Base-by-base conservation (phyloP, 2,329 filamentous ascomycete species). In the Chaetomiaceae sp. region DNA sequence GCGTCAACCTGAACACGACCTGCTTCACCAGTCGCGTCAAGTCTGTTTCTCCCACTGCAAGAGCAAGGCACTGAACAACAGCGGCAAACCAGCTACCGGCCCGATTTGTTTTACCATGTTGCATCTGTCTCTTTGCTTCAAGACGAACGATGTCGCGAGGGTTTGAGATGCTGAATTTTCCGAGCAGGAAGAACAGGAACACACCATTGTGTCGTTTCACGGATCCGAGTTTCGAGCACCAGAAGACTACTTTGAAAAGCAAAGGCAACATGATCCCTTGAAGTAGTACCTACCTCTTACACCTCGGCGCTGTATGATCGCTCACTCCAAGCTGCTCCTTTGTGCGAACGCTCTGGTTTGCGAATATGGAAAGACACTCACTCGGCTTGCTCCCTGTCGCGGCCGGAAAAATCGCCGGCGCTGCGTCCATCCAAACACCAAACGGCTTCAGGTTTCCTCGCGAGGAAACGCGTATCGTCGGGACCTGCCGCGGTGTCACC, bases 21-120 rank as follows among this genome's bases (percentile, higher is more conserved):
- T 47, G 57, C 45, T 54, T 59, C 57, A 59, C 37, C 25, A 47
- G 33, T 39, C 54, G 54, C 54, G 39, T 54, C 54, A 59, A 53
- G 38, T 50, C 27, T 2, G 44, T 43, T 54, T 47, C 44, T 34
- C 47, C 34, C 46, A 14, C 22, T 8, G 14, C 38, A 20, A 33
- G 7, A n/a, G 19, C 25, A 23, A 20, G 27, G 4, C 9, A 9
- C 9, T 42, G 7, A 7, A 27, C 3, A n/a, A 4, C 17, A 33
- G 15, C 17, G 12, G n/a, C n/a, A 17, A 9, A n/a, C 15, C 17
- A 4, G 17, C 15, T 6, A 25, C 2, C 9, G 12, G 2, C 17
- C 9, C 27, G 2, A 15, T 8, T 9, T 37, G 51, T 47, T 47
- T 53, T 34, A 51, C 19, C 14, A 46, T 15, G 49, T 51, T 51